These are phyloP conservation scores for Daldinia sp. DNA, from an alignment of 2,329 filamentous ascomycete species.

Conservation along the genomic window DNA sequence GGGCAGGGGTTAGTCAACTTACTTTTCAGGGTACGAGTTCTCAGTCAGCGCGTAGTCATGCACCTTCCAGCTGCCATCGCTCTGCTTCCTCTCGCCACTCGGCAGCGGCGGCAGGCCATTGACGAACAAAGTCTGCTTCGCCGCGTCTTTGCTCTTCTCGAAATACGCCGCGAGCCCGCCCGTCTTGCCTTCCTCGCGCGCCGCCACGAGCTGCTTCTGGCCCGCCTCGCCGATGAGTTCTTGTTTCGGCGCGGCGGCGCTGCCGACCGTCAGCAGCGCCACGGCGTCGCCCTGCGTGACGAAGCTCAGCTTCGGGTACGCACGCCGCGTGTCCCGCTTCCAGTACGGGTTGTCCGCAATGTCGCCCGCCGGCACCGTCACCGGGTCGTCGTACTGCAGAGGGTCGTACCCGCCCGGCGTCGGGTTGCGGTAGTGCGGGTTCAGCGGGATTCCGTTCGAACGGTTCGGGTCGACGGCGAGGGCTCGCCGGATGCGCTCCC, in stretches of 20 bases:
- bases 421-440: slow-evolving; percentile 91
- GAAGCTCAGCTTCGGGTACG: slow-evolving; percentile 83
- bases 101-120: slow-evolving; percentile 90
- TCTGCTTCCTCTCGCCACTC: slow-evolving; percentile 70
- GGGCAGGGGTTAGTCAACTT: slow-evolving; percentile 54
- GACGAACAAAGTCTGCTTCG: slow-evolving; percentile 72
- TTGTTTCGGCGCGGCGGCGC: slow-evolving; percentile 81
- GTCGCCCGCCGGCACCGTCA: slow-evolving; percentile 85
- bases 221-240: slow-evolving; percentile 83
- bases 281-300: slow-evolving; percentile 88
- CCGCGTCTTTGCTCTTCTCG: slow-evolving; percentile 67
- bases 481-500: slow-evolving; percentile 82
- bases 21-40: slow-evolving; percentile 76
- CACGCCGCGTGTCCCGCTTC: slow-evolving; percentile 89
- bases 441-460: slow-evolving; percentile 91
- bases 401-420: slow-evolving; percentile 80
- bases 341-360: slow-evolving; percentile 95
- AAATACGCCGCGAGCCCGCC: slow-evolving; percentile 79
- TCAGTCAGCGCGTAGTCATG: slow-evolving; percentile 76
- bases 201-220: slow-evolving; percentile 76
- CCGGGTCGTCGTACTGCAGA: slow-evolving; percentile 80
- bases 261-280: slow-evolving; percentile 86
- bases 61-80: slow-evolving; percentile 68
- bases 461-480: slow-evolving; percentile 87
- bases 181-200: slow-evolving; percentile 76